phyloP scores from a whole-genome alignment of 768 basidiomycete genomes.

The Mycena kentingensis region DNA sequence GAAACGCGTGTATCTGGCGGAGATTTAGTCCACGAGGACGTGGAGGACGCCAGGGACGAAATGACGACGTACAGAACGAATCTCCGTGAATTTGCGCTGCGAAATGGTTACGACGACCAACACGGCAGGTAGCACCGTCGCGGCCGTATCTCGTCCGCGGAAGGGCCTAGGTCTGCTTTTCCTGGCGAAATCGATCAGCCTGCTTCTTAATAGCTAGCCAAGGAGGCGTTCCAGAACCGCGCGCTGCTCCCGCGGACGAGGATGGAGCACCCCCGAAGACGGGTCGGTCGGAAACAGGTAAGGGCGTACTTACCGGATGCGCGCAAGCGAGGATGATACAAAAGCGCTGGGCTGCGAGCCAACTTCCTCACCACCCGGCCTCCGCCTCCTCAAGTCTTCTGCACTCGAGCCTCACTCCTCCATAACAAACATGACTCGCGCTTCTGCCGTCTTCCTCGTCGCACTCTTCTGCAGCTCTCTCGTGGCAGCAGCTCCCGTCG shows the following conservation, averaged over 20 bases:
- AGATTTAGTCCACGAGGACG: no score
- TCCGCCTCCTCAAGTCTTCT: slow-evolving; percentile 15
- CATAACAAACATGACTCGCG: slow-evolving; percentile 10
- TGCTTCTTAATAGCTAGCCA: slow-evolving; percentile 14
- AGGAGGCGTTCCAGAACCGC: slow-evolving; percentile 18
- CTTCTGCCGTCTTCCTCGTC: slow-evolving; percentile 16
- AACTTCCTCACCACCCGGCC: slow-evolving; percentile 15
- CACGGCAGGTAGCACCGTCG: neutral
- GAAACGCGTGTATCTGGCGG: no score
- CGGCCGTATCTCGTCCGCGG: neutral
- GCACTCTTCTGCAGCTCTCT: slow-evolving; percentile 11
- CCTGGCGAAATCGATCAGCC: slow-evolving; percentile 15
- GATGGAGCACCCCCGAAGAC: neutral
- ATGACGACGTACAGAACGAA: no score
- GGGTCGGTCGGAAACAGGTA: slow-evolving; percentile 10
- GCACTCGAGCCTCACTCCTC: neutral
- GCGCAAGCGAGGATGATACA: slow-evolving; percentile 15
- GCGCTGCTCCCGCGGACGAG: slow-evolving; percentile 18
- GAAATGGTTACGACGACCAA: neutral
- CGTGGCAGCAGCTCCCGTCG: slow-evolving; percentile 17
- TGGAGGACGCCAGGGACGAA: no score
- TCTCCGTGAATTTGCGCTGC: no score
- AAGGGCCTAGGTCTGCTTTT: neutral
- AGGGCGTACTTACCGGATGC: slow-evolving; percentile 5
- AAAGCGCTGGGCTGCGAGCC: slow-evolving; percentile 13